Conservation (phyloP, 441 rosid species). For the Monsonia emarginata region DNA sequence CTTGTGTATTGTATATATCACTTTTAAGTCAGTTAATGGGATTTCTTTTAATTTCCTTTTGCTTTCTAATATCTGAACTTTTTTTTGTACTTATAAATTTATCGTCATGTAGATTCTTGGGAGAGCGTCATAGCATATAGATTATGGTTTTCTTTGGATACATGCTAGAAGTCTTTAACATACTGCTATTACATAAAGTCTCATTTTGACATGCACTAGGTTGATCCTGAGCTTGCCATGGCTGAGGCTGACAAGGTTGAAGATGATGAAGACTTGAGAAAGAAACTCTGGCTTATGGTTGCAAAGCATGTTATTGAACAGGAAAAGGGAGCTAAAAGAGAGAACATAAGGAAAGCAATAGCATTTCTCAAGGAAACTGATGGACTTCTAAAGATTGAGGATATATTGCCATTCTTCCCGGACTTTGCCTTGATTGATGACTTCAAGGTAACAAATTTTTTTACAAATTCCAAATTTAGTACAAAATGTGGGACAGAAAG, state of each 20-base stretch:
- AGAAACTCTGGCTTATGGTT: conserved; percentile 98
- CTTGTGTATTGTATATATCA: conserved; percentile 8
- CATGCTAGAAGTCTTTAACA: neutral
- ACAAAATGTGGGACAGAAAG: neutral
- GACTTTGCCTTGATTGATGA: conserved; percentile 98
- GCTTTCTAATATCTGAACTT: neutral
- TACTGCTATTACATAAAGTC: neutral
- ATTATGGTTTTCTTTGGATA: conserved; percentile 3
- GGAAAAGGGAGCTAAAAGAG: conserved; percentile 95
- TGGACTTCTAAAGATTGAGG: conserved; percentile 94
- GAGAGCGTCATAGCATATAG: neutral
- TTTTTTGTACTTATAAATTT: neutral
- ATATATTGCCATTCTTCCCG: conserved; percentile 94
- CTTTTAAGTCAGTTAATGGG: conserved; percentile 5
- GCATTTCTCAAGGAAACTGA: conserved; percentile 99
- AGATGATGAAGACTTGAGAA: conserved; percentile 97
- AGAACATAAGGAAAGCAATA: conserved; percentile 94
- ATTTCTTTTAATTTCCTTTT: neutral
- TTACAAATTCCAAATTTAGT: neutral
- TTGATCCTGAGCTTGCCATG: conserved; percentile 98
- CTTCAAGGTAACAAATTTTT: conserved; percentile 55
- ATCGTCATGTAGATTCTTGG: neutral
- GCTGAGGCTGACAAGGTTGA: conserved; percentile 99
- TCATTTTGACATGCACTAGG: conserved; percentile 38
- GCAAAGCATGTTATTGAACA: conserved; percentile 92